Evolutionary conservation across 176 grass and related monocot species (phyloP).

Genomic region (Panicum miliaceum): DNA sequence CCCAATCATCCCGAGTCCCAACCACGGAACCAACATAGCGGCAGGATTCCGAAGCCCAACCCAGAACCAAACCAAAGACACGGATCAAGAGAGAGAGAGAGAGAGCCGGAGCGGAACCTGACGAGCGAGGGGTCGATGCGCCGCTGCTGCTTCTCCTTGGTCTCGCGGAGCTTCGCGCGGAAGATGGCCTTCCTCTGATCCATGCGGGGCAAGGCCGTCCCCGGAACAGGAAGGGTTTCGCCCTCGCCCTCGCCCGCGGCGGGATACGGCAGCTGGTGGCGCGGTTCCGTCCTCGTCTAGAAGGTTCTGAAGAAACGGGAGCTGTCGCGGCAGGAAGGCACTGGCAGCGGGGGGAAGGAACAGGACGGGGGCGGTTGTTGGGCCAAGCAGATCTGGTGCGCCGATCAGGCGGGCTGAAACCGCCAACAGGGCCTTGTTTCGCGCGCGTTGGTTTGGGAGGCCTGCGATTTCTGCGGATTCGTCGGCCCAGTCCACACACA

Average conservation of each 20-base stretch:
- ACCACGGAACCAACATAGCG: neutral
- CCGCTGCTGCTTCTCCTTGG: constrained; percentile 79
- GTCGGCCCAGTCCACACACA: no score
- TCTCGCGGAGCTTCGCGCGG: constrained; percentile 86
- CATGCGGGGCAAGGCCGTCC: constrained; percentile 40
- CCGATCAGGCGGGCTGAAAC: neutral
- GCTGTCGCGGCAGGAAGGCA: no score
- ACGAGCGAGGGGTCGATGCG: constrained; percentile 95
- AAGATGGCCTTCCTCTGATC: constrained; percentile 89
- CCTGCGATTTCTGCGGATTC: no score
- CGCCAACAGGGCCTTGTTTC: no score
- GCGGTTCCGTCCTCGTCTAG: neutral
- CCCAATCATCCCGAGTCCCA: neutral
- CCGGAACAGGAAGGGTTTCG: neutral
- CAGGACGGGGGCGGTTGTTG: neutral
- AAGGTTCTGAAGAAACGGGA: neutral
- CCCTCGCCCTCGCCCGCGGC: neutral
- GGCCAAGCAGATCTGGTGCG: neutral
- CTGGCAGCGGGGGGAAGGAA: neutral
- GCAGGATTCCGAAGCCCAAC: neutral
- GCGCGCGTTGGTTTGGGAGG: no score
- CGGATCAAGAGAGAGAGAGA: neutral
- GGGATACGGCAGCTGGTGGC: neutral
- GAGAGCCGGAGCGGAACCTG: constrained; percentile 42
- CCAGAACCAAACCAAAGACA: neutral